These are phyloP conservation scores for Kwoniella botswanensis DNA, from an alignment of 768 basidiomycete species.

Conservation along the genomic window DNA sequence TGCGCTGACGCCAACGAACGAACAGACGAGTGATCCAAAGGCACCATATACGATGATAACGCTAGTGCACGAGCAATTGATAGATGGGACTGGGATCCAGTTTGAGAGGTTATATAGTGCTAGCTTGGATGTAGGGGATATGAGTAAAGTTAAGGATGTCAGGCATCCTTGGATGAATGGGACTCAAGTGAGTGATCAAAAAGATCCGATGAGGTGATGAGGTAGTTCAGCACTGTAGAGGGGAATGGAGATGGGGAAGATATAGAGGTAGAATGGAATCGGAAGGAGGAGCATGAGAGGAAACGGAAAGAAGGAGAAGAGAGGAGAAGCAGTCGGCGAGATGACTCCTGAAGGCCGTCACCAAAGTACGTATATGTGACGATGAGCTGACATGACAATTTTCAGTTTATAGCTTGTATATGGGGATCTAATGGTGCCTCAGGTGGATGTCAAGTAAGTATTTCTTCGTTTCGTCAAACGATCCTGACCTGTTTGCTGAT, in stretches of 20 bases:
- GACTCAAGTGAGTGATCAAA: constrained; percentile 21
- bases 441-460: constrained; percentile 47
- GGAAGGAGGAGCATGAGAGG: neutral
- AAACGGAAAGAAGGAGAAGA: neutral
- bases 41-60: constrained; percentile 48
- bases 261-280: neutral
- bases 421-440: constrained; percentile 39
- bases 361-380: neutral
- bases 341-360: no score
- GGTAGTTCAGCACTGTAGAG: neutral
- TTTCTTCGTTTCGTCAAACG: neutral
- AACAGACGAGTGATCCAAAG: constrained; percentile 26
- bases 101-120: constrained; percentile 39
- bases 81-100: constrained; percentile 29
- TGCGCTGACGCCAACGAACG: constrained; percentile 29
- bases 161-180: constrained; percentile 39
- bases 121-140: constrained; percentile 37
- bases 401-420: constrained; percentile 46
- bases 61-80: constrained; percentile 42
- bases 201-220: no score
- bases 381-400: neutral
- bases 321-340: neutral
- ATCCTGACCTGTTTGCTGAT: neutral
- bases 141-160: constrained; percentile 23
- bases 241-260: neutral